These are phyloP conservation scores for Hura crepitans DNA, from an alignment of 441 rosid genomes.

Conservation along the genomic window DNA sequence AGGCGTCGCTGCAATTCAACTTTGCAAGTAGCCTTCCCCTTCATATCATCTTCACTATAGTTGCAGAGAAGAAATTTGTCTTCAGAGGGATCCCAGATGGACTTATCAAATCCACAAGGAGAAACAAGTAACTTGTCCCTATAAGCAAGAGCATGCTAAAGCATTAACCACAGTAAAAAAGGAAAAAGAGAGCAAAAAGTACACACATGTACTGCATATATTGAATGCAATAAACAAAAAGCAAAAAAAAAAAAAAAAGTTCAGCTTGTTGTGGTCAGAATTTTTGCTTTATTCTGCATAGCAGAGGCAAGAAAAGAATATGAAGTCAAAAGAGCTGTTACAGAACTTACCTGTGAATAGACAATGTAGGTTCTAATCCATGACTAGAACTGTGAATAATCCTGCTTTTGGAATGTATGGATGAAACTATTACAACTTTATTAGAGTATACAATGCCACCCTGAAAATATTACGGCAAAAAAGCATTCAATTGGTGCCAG, in stretches of 20 bases:
- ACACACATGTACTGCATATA: not conserved
- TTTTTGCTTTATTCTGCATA: slow-evolving; percentile 17
- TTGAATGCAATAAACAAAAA: not conserved
- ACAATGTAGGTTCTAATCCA: slow-evolving; percentile 57
- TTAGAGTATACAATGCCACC: slow-evolving; percentile 83
- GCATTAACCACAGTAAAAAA: not conserved
- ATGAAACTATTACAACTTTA: slow-evolving; percentile 56
- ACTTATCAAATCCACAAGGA: slow-evolving; percentile 52
- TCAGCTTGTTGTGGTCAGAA: slow-evolving; percentile 10
- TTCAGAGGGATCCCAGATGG: slow-evolving; percentile 64
- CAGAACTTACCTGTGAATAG: slow-evolving; percentile 47
- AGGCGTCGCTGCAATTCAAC: slow-evolving; percentile 45
- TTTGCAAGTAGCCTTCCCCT: slow-evolving; percentile 59
- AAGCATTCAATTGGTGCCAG: slow-evolving; percentile 15
- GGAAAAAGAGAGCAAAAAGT: not conserved
- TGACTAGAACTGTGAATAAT: slow-evolving; percentile 39
- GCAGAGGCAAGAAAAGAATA: slow-evolving; percentile 3
- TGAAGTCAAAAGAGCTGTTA: slow-evolving; percentile 11
- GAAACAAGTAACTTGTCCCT: slow-evolving; percentile 66
- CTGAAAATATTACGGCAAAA: slow-evolving; percentile 35
- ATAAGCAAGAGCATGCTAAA: slow-evolving; percentile 17
- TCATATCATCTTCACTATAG: slow-evolving; percentile 48
- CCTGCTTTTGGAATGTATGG: slow-evolving; percentile 49
- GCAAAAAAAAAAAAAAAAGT: not conserved
- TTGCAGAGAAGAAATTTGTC: slow-evolving; percentile 58